Base-by-base conservation (phyloP, 176 grass and related monocot genomes). In the Themeda triandra region DNA sequence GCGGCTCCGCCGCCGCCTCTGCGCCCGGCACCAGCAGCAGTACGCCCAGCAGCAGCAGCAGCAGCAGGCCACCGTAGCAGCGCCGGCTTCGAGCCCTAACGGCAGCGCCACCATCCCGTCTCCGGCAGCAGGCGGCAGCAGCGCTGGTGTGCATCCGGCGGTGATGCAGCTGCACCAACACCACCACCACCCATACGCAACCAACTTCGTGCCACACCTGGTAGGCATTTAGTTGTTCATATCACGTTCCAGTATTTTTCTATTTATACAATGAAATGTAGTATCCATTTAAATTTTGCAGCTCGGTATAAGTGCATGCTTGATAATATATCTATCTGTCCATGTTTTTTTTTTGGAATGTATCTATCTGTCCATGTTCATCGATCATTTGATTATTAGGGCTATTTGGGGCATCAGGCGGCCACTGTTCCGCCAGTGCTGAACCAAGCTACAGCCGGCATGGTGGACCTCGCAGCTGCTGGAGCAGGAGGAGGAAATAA, bases 1-100 rank as follows among this genome's bases (percentile, higher is more conserved):
- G 90, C 88, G 92, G 2, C 89, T 97, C 69, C 92, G 92, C 21
- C 89, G 94, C 8, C 84, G 92, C 27, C 83, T 94, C 75, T 88
- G 93, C 73, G 76, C 87, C 24, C 85, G 90, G 0, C 94, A 97
- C 78, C 92, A 92, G 56, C 85, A 86, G 84, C 82, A 84, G 82
- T 49, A 83, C 56, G 40, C 81, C 27, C 74, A 58, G 77, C 75
- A 78, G 53, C 76, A 66, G 73, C 83, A 66, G 73, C 83, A 63
- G 39, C 10, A 63, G 75, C 66, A 14, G 46, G 46, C 72, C 13
- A 56, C 51, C 39, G 18, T 48, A 2, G 0, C 86, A 25, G 56
- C 23, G 23, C 10, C 12, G 65, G 15, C 54, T n/a, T 24, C 54
- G 23, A 59, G 54, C 54, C 54, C 56, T 60, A 59, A 59, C 54